Conservation (phyloP, 176 grass and related monocot genomes). For the Hordeum marinum region DNA sequence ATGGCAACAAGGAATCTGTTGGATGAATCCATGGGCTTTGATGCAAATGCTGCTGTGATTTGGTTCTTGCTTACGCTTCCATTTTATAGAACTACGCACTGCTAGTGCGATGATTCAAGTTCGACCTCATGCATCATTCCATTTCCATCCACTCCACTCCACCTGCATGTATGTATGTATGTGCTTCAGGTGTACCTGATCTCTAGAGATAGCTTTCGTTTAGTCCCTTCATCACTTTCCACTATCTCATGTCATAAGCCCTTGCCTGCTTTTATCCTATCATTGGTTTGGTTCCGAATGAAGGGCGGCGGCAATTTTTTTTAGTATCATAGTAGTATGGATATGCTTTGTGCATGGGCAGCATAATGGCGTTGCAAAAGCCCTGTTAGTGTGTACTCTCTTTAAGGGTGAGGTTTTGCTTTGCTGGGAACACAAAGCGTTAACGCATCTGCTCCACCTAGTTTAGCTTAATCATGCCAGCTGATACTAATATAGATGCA, state of each 20-base stretch:
- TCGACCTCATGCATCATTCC: conserved; percentile 7
- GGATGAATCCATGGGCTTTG: conserved; percentile 45
- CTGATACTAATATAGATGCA: neutral
- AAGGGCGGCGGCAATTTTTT: neutral
- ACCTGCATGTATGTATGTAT: neutral
- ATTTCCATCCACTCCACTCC: conserved; percentile 41
- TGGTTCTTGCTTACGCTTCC: neutral
- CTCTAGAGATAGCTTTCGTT: neutral
- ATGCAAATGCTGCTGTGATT: conserved; percentile 1
- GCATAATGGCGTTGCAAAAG: too few species aligned
- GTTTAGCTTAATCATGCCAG: neutral
- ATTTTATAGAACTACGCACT: conserved; percentile 23
- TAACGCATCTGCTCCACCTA: conserved; percentile 1
- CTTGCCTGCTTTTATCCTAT: neutral
- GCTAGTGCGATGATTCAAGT: neutral
- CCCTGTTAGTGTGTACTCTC: neutral
- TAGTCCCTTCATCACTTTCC: neutral
- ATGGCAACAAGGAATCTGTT: conserved; percentile 41
- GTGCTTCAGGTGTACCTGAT: conserved; percentile 51
- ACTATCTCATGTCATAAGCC: neutral
- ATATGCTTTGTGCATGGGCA: neutral
- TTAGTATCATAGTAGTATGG: neutral
- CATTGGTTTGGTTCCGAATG: conserved; percentile 7
- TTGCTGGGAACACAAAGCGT: neutral
- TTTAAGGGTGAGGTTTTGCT: neutral